These are phyloP conservation scores for Cercospora sp. DNA, from an alignment of 2,329 filamentous ascomycete genomes.

Conservation along the genomic window DNA sequence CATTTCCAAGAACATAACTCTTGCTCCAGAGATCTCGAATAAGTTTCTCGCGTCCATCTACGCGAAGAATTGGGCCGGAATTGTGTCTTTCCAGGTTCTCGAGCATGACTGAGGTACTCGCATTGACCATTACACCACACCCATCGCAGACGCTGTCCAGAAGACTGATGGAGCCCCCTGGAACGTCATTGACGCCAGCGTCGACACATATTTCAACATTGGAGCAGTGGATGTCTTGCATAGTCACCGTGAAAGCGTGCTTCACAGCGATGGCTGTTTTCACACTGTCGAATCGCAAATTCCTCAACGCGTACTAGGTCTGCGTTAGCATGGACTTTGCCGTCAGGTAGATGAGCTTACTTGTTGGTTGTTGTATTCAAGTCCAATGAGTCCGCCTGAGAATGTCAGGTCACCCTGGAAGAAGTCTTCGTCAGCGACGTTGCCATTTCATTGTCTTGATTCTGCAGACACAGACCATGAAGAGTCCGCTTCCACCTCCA, in stretches of 20 bases:
- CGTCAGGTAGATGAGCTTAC: background rate
- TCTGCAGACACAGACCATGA: conserved; percentile 28
- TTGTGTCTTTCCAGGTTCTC: conserved; percentile 28
- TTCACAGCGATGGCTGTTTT: conserved; percentile 27
- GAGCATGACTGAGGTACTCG: conserved; percentile 24
- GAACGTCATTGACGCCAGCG: conserved; percentile 24
- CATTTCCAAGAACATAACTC: conserved; percentile 28
- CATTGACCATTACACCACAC: conserved; percentile 26
- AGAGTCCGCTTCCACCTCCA: conserved; percentile 28
- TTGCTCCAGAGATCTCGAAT: conserved; percentile 40
- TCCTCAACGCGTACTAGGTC: conserved; percentile 47
- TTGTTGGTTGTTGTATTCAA: conserved; percentile 58
- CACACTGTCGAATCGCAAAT: conserved; percentile 32
- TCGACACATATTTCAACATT: conserved; percentile 34
- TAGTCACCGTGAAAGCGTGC: conserved; percentile 28
- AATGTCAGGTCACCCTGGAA: conserved; percentile 53
- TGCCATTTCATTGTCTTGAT: background rate
- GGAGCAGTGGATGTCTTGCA: conserved; percentile 31
- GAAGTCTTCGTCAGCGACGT: background rate
- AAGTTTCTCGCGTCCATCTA: conserved; percentile 30
- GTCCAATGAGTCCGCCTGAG: conserved; percentile 60
- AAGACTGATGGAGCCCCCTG: conserved; percentile 31
- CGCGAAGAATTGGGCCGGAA: conserved; percentile 25
- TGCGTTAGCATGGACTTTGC: background rate
- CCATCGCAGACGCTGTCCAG: conserved; percentile 28